Evolutionary conservation across 176 grass and related monocot genomes (phyloP).

Genomic region (Zoysia japonica): DNA sequence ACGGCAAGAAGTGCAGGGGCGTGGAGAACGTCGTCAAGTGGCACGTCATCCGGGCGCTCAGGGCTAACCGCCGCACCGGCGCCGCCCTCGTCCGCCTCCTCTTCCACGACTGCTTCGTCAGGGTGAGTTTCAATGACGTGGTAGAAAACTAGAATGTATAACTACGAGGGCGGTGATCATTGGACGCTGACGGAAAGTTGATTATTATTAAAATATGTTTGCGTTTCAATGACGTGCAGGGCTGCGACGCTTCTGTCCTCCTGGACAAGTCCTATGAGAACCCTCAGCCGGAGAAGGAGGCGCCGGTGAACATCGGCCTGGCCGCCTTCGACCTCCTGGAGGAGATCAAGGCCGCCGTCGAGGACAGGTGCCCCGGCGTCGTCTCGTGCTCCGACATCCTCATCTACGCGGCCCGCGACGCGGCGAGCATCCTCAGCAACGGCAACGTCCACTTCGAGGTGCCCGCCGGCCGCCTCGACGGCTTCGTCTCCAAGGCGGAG

Average conservation of each 20-base stretch:
- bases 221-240: constrained; percentile 29
- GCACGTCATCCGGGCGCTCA: constrained; percentile 43
- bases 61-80: constrained; percentile 45
- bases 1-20: constrained; percentile 41
- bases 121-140: constrained; percentile 28
- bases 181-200: background rate
- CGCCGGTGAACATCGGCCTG: constrained; percentile 48
- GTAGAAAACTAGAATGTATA: background rate
- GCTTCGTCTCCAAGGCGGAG: constrained; percentile 38
- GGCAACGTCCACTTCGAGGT: constrained; percentile 48
- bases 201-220: too few species aligned
- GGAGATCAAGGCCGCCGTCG: constrained; percentile 50
- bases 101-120: constrained; percentile 76
- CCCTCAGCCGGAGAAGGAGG: constrained; percentile 56
- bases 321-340: constrained; percentile 62
- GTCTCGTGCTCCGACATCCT: constrained; percentile 77
- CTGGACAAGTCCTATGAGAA: constrained; percentile 35
- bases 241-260: constrained; percentile 62
- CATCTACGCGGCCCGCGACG: constrained; percentile 58
- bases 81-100: constrained; percentile 60
- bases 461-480: constrained; percentile 64
- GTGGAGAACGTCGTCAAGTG: constrained; percentile 45
- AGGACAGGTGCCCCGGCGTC: constrained; percentile 48
- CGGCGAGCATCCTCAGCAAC: constrained; percentile 46
- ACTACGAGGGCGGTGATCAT: too few species aligned